Conservation (phyloP, 345 rosid genomes). For the Triadica sebifera region DNA sequence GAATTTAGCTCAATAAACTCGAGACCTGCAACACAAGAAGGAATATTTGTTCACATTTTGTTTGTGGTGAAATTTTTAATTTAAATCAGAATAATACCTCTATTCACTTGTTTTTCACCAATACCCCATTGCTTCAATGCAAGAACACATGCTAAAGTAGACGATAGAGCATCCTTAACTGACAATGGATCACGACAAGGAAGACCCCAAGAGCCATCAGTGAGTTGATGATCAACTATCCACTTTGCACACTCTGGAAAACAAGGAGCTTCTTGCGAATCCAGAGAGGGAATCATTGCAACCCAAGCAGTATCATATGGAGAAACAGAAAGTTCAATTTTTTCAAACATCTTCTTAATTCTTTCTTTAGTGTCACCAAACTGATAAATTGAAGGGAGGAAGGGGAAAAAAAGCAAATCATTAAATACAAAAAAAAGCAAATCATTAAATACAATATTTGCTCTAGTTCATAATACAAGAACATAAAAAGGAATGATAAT, state of each 20-base stretch:
- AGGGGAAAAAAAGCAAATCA: neutral
- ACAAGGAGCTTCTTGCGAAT: slow-evolving; percentile 45
- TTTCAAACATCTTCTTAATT: slow-evolving; percentile 56
- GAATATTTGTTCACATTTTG: slow-evolving; percentile 5
- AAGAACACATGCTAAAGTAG: slow-evolving; percentile 77
- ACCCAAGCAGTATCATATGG: slow-evolving; percentile 93
- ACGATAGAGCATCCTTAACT: slow-evolving; percentile 58
- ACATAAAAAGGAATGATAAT: slow-evolving; percentile 2
- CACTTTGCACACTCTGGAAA: slow-evolving; percentile 71
- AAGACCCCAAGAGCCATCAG: slow-evolving; percentile 88
- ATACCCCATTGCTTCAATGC: slow-evolving; percentile 74
- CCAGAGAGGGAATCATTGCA: slow-evolving; percentile 76
- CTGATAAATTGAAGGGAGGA: slow-evolving; percentile 27
- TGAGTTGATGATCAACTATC: slow-evolving; percentile 70
- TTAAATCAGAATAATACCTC: slow-evolving; percentile 31
- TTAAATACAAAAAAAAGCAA: neutral
- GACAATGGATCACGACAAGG: slow-evolving; percentile 37
- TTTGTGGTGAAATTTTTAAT: neutral
- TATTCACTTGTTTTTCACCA: slow-evolving; percentile 62
- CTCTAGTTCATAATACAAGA: neutral
- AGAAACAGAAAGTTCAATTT: slow-evolving; percentile 63
- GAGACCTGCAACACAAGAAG: slow-evolving; percentile 51
- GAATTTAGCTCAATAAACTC: slow-evolving; percentile 60
- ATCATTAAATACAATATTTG: neutral
- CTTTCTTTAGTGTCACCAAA: slow-evolving; percentile 48